Evolutionary conservation across 2,329 filamentous ascomycete genomes (phyloP), one percentile per base, ranked within the genome.

Genomic region (Cryphonectria naterciae): DNA sequence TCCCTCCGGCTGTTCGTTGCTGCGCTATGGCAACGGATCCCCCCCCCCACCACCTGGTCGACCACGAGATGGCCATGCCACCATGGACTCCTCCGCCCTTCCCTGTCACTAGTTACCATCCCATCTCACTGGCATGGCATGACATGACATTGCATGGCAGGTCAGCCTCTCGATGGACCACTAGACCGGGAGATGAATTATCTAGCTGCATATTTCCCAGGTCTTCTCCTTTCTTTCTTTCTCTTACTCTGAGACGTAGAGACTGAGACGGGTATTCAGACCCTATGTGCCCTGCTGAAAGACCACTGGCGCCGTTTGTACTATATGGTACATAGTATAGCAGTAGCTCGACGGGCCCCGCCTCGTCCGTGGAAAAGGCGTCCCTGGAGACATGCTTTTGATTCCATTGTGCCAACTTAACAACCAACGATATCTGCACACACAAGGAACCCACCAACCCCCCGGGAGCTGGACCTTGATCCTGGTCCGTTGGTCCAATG

Each of bases 51-150:
- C 43, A 65, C 39, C 62, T 65, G 41, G 56, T 61, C 25, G 17
- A 61, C 32, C 56, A 37, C 28, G 56, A 61, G 58, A 32, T 25
- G 32, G 32, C 58, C 58, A 61, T n/a, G 58, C 58, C 35, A 22
- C 58, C 2, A 61, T 39, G 25, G 25, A 58, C 54, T 32, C 54
- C 10, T 58, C 56, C 25, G 35, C 58, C 35, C 35, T 13, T 4
- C 17, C 58, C 19, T 22, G 58, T 19, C 58, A 13, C 58, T 35
- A 35, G 37, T n/a, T n/a, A 19, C 35, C 28, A 22, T n/a, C 58
- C 28, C 28, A 37, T 37, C 35, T 61, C 22, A 61, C 58, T 17
- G 28, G 54, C 58, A 37, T 61, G 35, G 35, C 58, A 37, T 32
- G 52, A 28, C 52, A 28, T 58, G 54, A 49, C 58, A 37, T 61